Conservation (phyloP, 2,329 filamentous ascomycete species). For the Alternaria postmessia region DNA sequence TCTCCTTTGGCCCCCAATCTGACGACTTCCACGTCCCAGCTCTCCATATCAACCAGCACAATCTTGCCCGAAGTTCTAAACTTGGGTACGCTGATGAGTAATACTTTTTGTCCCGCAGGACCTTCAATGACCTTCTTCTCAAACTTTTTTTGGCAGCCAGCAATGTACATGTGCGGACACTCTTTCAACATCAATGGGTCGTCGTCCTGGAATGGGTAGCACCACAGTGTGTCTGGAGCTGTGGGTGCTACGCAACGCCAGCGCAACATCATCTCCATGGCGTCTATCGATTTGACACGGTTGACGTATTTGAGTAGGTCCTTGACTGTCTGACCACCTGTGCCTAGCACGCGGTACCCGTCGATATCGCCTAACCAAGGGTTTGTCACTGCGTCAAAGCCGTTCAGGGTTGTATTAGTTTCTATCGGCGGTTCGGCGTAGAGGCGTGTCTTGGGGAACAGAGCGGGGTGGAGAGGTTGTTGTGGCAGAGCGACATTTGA, state of each 20-base stretch:
- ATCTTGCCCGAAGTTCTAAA: constrained; percentile 82
- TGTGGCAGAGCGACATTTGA: constrained; percentile 91
- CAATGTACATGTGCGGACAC: constrained; percentile 91
- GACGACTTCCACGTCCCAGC: constrained; percentile 77
- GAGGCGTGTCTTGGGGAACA: constrained; percentile 79
- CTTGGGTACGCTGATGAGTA: constrained; percentile 82
- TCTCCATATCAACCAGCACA: constrained; percentile 85
- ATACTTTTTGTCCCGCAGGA: constrained; percentile 72
- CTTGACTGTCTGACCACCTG: constrained; percentile 90
- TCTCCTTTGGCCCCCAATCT: constrained; percentile 21
- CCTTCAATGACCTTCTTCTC: constrained; percentile 73
- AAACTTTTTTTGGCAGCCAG: constrained; percentile 83
- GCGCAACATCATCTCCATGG: constrained; percentile 94
- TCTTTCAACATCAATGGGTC: constrained; percentile 88
- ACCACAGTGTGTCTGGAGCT: constrained; percentile 94
- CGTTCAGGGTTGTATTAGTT: constrained; percentile 61
- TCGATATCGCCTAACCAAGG: constrained; percentile 92
- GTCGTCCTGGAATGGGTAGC: constrained; percentile 93
- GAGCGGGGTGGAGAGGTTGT: constrained; percentile 89
- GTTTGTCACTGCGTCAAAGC: constrained; percentile 91
- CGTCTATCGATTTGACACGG: constrained; percentile 76
- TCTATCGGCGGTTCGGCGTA: constrained; percentile 65
- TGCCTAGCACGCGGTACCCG: constrained; percentile 86
- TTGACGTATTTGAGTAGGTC: constrained; percentile 93
- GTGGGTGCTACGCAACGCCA: constrained; percentile 94